Percentiles rank a stretch among this genome's conserved stretches.
phyloP scores from a whole-genome alignment of 2,329 filamentous ascomycete species.

The Pseudocercospora pini-densiflorae region DNA sequence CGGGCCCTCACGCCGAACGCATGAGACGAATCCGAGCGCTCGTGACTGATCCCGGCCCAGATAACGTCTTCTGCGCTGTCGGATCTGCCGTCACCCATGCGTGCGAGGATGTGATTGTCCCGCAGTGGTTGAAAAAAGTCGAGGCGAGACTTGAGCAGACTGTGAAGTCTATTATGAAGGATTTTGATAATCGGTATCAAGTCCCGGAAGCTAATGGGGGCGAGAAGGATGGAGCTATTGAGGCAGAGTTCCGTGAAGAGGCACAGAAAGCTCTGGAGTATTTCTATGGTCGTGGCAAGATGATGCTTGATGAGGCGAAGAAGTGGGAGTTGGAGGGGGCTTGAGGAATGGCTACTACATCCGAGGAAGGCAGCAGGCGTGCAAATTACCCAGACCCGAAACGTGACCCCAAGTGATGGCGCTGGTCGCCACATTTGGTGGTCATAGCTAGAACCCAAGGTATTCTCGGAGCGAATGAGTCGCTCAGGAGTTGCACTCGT shows the following conservation, averaged over 20 bases:
- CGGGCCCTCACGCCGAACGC: background rate
- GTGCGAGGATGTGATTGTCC: background rate
- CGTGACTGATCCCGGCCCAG: background rate
- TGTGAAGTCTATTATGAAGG: slow-evolving; percentile 1
- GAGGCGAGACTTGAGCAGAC: background rate
- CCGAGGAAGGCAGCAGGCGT: too few species aligned
- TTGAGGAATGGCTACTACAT: background rate
- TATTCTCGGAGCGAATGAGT: too few species aligned
- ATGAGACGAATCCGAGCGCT: background rate
- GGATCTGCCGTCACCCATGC: background rate
- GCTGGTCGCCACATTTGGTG: too few species aligned
- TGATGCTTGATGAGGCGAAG: background rate
- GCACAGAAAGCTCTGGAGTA: background rate
- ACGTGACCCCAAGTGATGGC: background rate
- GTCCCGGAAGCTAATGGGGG: background rate
- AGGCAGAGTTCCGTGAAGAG: background rate
- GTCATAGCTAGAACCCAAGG: too few species aligned
- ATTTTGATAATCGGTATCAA: slow-evolving; percentile 10
- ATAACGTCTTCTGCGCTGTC: slow-evolving; percentile 1
- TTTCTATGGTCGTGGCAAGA: background rate
- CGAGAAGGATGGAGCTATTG: background rate
- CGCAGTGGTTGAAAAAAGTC: background rate
- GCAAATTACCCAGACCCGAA: too few species aligned
- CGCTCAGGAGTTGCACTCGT: too few species aligned
- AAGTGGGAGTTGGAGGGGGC: background rate